Base-by-base conservation (phyloP, 768 basidiomycete genomes). In the Gymnopilus dilepis region DNA sequence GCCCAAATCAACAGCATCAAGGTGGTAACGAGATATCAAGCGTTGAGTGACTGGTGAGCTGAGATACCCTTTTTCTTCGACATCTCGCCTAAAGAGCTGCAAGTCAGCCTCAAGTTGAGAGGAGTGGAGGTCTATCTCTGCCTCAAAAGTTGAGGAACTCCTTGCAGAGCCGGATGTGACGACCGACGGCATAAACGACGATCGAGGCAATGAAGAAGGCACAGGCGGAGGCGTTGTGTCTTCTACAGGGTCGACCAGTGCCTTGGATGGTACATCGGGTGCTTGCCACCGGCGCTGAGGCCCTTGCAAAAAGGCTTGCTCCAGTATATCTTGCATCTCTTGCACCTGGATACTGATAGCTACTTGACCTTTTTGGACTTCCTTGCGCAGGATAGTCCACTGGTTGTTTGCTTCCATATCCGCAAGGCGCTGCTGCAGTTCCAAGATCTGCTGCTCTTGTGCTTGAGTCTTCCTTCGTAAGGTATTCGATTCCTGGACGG, bases 71-170 rank as follows among this genome's bases (percentile, higher is more conserved):
- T 51, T 59, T 3, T n/a, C 48, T 19, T 52, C 31, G 11, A 59
- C 12, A 21, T 59, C 33, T 28, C 21, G n/a, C 34, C 31, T 50
- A 7, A 59, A 40, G 19, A 52, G 48, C 24, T 24, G 26, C 9
- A 59, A 8, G 21, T 51, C 48, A 13, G 38, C 12, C 42, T 59
- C 58, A 11, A 59, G 58, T 26, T 51, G 48, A 17, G 19, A 17
- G 11, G 26, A 9, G 30, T 40, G 13, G 12, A 11, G 3, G 21
- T 42, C 41, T 9, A 41, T 19, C 19, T 41, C 40, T 19, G 5
- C 6, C 13, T 13, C 13, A 4, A 21, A 42, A 6, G n/a, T 19
- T 21, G 21, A 42, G 17, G n/a, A 11, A 19, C n/a, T n/a, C n/a
- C n/a, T n/a, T n/a, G n/a, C n/a, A n/a, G n/a, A n/a, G n/a, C n/a